Evolutionary conservation across 805 yeast species (phyloP).

Genomic region (Spathaspora gorwiae): DNA sequence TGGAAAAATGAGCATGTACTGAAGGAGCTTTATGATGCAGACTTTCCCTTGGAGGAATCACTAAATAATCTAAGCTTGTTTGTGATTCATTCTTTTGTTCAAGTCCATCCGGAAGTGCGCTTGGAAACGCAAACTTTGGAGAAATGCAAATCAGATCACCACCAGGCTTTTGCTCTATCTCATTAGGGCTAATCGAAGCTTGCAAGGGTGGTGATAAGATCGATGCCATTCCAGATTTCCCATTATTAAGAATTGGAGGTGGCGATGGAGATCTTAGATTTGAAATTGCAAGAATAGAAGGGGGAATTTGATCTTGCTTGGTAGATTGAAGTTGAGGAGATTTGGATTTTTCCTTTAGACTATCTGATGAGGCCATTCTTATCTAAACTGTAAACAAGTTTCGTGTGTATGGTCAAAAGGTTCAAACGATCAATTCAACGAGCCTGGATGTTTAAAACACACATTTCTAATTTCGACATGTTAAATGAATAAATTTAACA

Average conservation of each 20-base stretch:
- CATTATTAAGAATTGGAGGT: slow-evolving; percentile 53
- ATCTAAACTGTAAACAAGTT: no score
- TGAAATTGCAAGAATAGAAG: slow-evolving; percentile 55
- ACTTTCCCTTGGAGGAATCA: slow-evolving; percentile 26
- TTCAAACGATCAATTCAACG: no score
- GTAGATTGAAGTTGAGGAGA: neutral
- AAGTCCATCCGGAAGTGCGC: neutral
- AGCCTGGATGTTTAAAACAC: no score
- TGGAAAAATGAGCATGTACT: slow-evolving; percentile 76
- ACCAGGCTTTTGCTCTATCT: neutral
- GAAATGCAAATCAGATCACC: neutral
- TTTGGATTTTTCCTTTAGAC: neutral
- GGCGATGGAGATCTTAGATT: slow-evolving; percentile 65
- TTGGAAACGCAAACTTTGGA: neutral
- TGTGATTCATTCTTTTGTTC: slow-evolving; percentile 13
- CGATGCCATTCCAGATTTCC: slow-evolving; percentile 3
- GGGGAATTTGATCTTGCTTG: slow-evolving; percentile 23
- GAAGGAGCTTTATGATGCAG: slow-evolving; percentile 53
- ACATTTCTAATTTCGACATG: no score
- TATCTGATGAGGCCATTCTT: neutral
- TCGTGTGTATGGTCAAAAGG: no score
- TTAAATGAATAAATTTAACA: no score
- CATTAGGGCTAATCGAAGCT: neutral
- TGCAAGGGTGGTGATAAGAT: slow-evolving; percentile 7
- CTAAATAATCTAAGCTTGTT: slow-evolving; percentile 21